These are phyloP conservation scores for Entonaema liquescens DNA, from an alignment of 495 filamentous ascomycete genomes.

Conservation along the genomic window DNA sequence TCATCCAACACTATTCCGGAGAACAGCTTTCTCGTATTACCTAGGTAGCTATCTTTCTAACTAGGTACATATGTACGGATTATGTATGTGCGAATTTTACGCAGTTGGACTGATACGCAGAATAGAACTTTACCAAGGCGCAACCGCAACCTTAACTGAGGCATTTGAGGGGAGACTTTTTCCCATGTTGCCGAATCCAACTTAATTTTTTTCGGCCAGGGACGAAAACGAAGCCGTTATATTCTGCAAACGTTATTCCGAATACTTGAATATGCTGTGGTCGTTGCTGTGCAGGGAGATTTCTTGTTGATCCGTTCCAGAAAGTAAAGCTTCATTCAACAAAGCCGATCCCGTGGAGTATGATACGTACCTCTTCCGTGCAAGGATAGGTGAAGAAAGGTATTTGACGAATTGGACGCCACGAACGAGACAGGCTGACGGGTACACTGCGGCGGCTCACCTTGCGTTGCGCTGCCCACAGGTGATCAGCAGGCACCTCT, in stretches of 20 bases:
- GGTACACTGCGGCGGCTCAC: conserved; percentile 18
- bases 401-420: conserved; percentile 29
- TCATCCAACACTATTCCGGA: background rate
- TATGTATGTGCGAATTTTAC: background rate
- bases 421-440: conserved; percentile 17
- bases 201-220: conserved; percentile 10
- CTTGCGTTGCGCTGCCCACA: conserved; percentile 22
- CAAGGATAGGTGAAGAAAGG: conserved; percentile 23
- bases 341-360: conserved; percentile 7
- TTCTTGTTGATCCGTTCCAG: conserved; percentile 30
- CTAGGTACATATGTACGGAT: background rate
- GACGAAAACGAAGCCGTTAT: conserved; percentile 12
- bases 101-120: conserved; percentile 16
- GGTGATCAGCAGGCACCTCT: conserved; percentile 42
- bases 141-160: conserved; percentile 26
- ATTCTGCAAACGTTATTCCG: conserved; percentile 2
- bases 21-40: conserved; percentile 6
- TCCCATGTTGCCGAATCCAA: conserved; percentile 21
- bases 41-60: background rate
- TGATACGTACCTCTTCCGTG: conserved; percentile 8
- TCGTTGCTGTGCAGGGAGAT: background rate
- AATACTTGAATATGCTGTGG: background rate
- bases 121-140: conserved; percentile 23
- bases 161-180: conserved; percentile 32
- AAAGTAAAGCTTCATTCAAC: conserved; percentile 13